phyloP scores from a whole-genome alignment of 805 yeast species.

The Barnettozyma pratensis region DNA sequence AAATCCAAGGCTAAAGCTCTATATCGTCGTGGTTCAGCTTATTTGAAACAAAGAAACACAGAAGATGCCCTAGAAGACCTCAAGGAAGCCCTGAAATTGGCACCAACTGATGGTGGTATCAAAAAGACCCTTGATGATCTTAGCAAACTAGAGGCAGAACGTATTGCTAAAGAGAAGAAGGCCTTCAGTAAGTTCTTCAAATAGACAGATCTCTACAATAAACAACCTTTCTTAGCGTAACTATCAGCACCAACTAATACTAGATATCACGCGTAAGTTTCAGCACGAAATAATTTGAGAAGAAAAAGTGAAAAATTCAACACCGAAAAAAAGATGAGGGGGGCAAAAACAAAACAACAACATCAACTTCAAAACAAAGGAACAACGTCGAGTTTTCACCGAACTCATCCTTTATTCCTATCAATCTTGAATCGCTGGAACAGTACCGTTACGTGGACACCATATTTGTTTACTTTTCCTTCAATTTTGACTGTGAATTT shows the following conservation, averaged over 20 bases:
- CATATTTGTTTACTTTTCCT: background rate
- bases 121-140: slow-evolving; percentile 58
- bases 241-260: slow-evolving; percentile 1
- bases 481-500: slow-evolving; percentile 12
- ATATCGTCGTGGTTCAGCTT: slow-evolving; percentile 81
- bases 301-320: slow-evolving; percentile 14
- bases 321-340: slow-evolving; percentile 6
- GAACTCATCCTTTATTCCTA: slow-evolving; percentile 10
- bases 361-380: slow-evolving; percentile 4
- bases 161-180: slow-evolving; percentile 64
- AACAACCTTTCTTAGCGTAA: slow-evolving; percentile 4
- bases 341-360: slow-evolving; percentile 15
- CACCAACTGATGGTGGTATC: slow-evolving; percentile 73
- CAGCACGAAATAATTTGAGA: background rate
- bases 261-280: background rate
- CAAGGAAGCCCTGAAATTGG: slow-evolving; percentile 54
- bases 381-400: slow-evolving; percentile 11
- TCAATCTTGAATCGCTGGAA: slow-evolving; percentile 6
- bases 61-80: slow-evolving; percentile 66
- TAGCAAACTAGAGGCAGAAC: slow-evolving; percentile 43
- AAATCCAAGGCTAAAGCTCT: slow-evolving; percentile 78
- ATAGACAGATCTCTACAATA: slow-evolving; percentile 7
- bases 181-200: slow-evolving; percentile 68
- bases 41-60: slow-evolving; percentile 55
- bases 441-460: slow-evolving; percentile 7